A percentile compares a stretch with the other conserved stretches of the same genome.
Conservation (phyloP, 345 rosid genomes). For the Aquilaria yunnanensis region DNA sequence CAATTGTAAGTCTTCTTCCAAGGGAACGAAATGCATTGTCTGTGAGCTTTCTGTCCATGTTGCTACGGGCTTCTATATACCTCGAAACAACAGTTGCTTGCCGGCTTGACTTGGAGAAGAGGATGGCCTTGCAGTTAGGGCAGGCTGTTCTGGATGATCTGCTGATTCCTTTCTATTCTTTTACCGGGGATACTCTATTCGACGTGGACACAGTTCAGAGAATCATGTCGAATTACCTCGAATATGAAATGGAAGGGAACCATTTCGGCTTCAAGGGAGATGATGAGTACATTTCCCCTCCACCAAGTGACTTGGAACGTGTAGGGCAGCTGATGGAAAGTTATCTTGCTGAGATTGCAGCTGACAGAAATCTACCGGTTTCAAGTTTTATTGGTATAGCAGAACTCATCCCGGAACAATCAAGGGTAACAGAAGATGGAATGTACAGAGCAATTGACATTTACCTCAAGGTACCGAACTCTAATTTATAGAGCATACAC, state of each 20-base stretch:
- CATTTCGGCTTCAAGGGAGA: conserved; percentile 26
- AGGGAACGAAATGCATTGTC: conserved; percentile 75
- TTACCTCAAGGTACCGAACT: conserved; percentile 71
- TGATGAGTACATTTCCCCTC: conserved; percentile 40
- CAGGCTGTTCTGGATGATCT: conserved; percentile 88
- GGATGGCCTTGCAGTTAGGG: conserved; percentile 73
- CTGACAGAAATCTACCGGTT: conserved; percentile 61
- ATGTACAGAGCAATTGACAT: conserved; percentile 85
- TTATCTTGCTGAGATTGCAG: conserved; percentile 81
- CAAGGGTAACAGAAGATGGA: conserved; percentile 82
- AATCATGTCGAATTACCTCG: conserved; percentile 68
- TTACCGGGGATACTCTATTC: conserved; percentile 68
- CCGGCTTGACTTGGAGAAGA: conserved; percentile 83
- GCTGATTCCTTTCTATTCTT: conserved; percentile 71
- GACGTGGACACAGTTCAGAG: conserved; percentile 80
- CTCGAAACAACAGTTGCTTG: conserved; percentile 94
- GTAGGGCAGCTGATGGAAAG: conserved; percentile 90
- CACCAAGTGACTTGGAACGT: conserved; percentile 54
- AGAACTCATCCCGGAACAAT: conserved; percentile 76
- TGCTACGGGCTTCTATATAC: conserved; percentile 77
- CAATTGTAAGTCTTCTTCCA: conserved; percentile 84
- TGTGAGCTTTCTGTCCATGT: conserved; percentile 86
- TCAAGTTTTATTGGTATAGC: conserved; percentile 58
- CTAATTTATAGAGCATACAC: not conserved
- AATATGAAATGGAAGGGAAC: conserved; percentile 45